Percentiles rank a stretch among this genome's conserved stretches.
Conservation (phyloP, 106 monocot genomes). For the Platanthera guangdongensis region DNA sequence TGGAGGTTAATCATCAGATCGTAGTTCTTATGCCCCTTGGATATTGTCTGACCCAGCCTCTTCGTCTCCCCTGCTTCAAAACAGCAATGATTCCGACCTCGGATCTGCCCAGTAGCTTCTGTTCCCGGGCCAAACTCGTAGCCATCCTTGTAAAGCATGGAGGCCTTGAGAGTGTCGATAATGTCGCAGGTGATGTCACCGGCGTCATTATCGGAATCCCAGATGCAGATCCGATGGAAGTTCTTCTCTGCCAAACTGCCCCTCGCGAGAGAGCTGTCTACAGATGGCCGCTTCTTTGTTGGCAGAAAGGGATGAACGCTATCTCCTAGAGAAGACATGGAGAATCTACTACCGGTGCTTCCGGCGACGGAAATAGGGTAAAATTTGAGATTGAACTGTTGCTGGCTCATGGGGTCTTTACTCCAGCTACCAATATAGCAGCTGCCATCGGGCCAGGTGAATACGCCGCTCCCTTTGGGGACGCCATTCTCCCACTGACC, state of each 20-base stretch:
- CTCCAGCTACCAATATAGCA: slow-evolving; percentile 14
- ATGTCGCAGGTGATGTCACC: slow-evolving; percentile 20
- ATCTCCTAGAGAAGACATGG: neutral
- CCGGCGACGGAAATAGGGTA: neutral
- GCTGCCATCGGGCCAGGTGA: slow-evolving; percentile 44
- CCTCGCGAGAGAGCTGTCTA: neutral
- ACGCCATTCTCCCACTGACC: slow-evolving; percentile 50
- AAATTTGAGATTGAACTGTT: neutral
- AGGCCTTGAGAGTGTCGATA: slow-evolving; percentile 9
- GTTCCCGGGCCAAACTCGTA: neutral
- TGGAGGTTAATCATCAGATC: slow-evolving; percentile 27
- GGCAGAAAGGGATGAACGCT: neutral
- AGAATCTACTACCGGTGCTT: neutral
- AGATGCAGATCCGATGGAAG: neutral
- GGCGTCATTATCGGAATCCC: neutral
- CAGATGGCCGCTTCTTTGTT: neutral
- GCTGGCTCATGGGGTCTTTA: neutral
- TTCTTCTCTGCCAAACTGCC: neutral
- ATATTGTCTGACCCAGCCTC: slow-evolving; percentile 19
- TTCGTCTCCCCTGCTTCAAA: slow-evolving; percentile 6
- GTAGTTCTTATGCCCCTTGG: slow-evolving; percentile 21
- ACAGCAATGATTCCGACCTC: neutral
- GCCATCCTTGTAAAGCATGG: slow-evolving; percentile 25
- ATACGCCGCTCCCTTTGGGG: slow-evolving; percentile 36
- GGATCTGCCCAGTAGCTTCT: neutral